These are phyloP conservation scores for Heritiera littoralis DNA, from an alignment of 345 rosid genomes.

Conservation along the genomic window DNA sequence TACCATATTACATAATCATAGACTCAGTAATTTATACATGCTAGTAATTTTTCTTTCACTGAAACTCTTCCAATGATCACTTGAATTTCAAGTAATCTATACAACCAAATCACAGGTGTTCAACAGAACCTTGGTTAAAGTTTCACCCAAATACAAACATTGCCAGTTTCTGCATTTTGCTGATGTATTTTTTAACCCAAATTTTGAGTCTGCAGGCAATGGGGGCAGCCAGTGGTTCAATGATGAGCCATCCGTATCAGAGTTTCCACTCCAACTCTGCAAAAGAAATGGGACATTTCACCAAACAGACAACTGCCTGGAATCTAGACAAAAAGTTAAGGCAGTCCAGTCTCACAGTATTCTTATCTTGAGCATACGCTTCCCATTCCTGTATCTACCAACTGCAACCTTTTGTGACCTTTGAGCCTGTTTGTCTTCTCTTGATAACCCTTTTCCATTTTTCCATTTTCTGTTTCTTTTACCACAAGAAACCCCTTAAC, in stretches of 20 bases:
- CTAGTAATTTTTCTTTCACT: neutral
- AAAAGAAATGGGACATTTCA: slow-evolving; percentile 27
- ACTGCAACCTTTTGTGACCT: neutral
- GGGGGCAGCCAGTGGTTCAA: slow-evolving; percentile 12
- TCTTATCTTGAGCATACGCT: slow-evolving; percentile 21
- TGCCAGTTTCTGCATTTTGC: slow-evolving; percentile 5
- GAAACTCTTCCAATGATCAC: neutral
- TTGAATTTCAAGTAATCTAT: neutral
- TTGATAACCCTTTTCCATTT: neutral
- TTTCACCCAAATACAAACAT: neutral
- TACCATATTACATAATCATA: neutral
- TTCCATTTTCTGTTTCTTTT: neutral
- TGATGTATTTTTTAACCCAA: slow-evolving; percentile 7
- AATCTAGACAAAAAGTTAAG: slow-evolving; percentile 18
- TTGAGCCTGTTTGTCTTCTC: slow-evolving; percentile 1
- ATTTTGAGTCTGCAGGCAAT: slow-evolving; percentile 13
- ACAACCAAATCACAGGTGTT: neutral
- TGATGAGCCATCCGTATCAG: neutral
- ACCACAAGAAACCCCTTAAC: neutral
- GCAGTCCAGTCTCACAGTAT: slow-evolving; percentile 28
- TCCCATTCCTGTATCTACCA: slow-evolving; percentile 13
- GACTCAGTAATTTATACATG: too few relatives aligned
- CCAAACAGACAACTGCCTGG: slow-evolving; percentile 24
- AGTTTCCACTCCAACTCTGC: neutral
- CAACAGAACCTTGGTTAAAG: neutral